Base-by-base conservation (phyloP, 306 rosid genomes). In the Hippophae rhamnoides region DNA sequence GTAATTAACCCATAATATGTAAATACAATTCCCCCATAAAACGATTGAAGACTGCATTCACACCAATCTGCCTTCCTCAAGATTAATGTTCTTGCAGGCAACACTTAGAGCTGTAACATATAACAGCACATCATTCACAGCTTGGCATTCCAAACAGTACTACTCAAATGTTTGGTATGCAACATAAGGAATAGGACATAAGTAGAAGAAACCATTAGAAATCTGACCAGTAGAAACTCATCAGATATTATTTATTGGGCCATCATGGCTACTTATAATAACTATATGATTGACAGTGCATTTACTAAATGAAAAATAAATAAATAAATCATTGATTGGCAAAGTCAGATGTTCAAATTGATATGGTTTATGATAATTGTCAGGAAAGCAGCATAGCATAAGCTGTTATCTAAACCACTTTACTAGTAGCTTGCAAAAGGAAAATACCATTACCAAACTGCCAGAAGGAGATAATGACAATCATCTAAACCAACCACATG, bases 91-190 rank as follows among this genome's bases (percentile, higher is more conserved):
- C 79, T 81, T 59, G 83, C 69, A 63, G 81, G 83, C 81, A 72
- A 69, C 81, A 84, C 66, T 76, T 85, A 73, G 66, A 86, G 97
- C 97, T 90, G 97, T 84, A 90, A 90, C 82, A 90, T 85, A 88
- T 77, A 87, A 90, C 71, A 79, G 79, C 60, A 83, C 73, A 81
- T 87, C 86, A 90, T 87, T 82, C 77, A 72, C 78, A 64, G 76
- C 76, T 73, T 61, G 77, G 69, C 68, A 82, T 81, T 71, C 78
- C 55, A 76, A 57, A 87, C 13, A 69, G 69, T 56, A 74, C 78
- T 73, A 76, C 81, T 85, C 87, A 87, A 55, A 81, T 38, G 65
- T 45, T 69, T 13, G 57, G 57, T 68, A 74, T 8, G 41, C 58
- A 61, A 64, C 13, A 47, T 43, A 73, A 62, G 47, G 13, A 69